Evolutionary conservation across 164 flowering plant genomes (phyloP).

Genomic region (Saururus chinensis): DNA sequence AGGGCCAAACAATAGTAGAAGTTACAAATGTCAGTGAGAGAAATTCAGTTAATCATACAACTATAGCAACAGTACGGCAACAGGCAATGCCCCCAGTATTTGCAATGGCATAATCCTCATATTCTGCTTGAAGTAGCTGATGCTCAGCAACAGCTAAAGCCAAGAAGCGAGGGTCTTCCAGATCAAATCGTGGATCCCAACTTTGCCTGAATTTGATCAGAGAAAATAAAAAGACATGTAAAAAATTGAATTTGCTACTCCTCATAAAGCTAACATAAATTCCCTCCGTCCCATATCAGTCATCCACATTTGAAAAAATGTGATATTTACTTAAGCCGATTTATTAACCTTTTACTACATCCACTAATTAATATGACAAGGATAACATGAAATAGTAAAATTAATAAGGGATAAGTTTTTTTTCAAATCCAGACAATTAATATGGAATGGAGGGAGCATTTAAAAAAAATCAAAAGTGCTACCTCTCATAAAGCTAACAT

Average conservation of each 20-base stretch:
- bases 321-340: neutral
- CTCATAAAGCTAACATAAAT: neutral
- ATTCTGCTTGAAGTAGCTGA: slow-evolving; percentile 41
- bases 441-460: too few species aligned
- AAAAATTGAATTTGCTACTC: neutral
- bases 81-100: slow-evolving; percentile 38
- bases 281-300: neutral
- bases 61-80: slow-evolving; percentile 43
- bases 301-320: neutral
- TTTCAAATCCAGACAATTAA: too few species aligned
- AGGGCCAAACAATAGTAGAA: neutral
- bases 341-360: too few species aligned
- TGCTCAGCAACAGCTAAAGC: slow-evolving; percentile 47
- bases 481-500: too few species aligned
- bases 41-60: slow-evolving; percentile 22
- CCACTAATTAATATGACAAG: too few species aligned
- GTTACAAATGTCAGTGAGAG: neutral
- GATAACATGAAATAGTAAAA: too few species aligned
- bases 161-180: slow-evolving; percentile 44
- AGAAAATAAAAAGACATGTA: neutral
- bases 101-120: slow-evolving; percentile 48
- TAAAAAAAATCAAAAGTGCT: too few species aligned
- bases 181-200: slow-evolving; percentile 41
- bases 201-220: slow-evolving; percentile 34
- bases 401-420: too few species aligned